Evolutionary conservation across 352 stramenopile genomes (phyloP).

Genomic region (Phytopythium delawarense): DNA sequence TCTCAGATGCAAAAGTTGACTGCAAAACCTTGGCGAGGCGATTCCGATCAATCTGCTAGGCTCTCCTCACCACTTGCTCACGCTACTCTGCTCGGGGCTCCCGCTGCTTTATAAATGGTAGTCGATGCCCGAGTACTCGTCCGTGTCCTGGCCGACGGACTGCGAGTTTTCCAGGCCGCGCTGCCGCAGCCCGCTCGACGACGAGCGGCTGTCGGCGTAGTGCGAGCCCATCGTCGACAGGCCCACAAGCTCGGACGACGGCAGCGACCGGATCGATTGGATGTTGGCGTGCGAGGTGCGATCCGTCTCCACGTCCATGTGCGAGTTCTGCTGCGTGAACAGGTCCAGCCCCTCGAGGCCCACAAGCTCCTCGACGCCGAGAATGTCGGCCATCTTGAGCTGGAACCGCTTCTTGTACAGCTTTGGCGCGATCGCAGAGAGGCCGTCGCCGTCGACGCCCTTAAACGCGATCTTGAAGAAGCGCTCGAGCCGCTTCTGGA

Average conservation of each 20-base stretch:
- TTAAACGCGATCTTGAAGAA: constrained; percentile 88
- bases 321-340: constrained; percentile 83
- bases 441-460: constrained; percentile 67
- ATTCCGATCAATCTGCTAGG: neutral
- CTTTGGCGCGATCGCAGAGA: constrained; percentile 82
- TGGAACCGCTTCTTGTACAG: constrained; percentile 86
- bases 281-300: constrained; percentile 53
- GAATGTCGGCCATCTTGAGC: constrained; percentile 83
- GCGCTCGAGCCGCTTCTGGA: constrained; percentile 83
- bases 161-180: constrained; percentile 61
- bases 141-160: constrained; percentile 71
- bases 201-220: constrained; percentile 52
- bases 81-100: neutral
- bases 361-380: constrained; percentile 73
- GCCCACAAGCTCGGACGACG: constrained; percentile 60
- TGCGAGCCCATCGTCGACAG: constrained; percentile 56
- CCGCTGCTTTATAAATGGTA: constrained; percentile 65
- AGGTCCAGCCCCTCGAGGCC: constrained; percentile 48
- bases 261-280: constrained; percentile 66
- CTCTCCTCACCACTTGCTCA: neutral
- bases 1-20: too few relatives aligned
- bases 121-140: constrained; percentile 83
- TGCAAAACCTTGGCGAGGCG: neutral
- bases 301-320: constrained; percentile 84
- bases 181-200: constrained; percentile 42